A percentile compares a stretch with the other conserved stretches of the same genome.
These are phyloP conservation scores for Chlamydomonas eustigma DNA, from an alignment of 139 green algal genomes.

Conservation along the genomic window DNA sequence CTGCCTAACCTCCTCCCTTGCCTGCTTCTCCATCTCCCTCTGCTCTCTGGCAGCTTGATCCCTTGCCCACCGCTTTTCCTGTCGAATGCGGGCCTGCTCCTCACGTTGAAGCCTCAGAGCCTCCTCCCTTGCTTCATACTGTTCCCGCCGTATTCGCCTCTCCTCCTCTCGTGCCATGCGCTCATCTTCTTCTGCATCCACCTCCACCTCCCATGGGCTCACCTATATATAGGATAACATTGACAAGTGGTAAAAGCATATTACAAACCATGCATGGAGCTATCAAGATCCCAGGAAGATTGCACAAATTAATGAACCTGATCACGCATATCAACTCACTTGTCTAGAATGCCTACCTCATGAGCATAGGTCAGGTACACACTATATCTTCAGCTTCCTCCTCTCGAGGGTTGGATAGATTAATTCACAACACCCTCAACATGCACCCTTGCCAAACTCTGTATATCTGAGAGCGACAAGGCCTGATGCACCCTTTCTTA, in stretches of 20 bases:
- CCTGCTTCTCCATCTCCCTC: conserved; percentile 4
- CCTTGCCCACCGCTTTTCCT: not conserved
- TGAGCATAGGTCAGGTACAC: not conserved
- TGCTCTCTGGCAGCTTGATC: not conserved
- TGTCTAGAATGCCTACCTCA: not conserved
- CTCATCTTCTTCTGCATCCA: not conserved
- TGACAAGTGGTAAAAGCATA: not conserved
- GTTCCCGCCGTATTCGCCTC: not conserved
- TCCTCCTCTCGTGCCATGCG: not conserved
- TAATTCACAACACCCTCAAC: not conserved
- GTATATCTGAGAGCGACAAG: too few relatives aligned
- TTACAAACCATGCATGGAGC: not conserved
- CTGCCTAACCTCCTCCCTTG: not conserved
- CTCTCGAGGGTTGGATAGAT: not conserved
- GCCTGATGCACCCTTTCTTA: not conserved
- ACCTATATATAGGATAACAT: not conserved
- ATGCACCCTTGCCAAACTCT: too few relatives aligned
- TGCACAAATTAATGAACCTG: too few relatives aligned
- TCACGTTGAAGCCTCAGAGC: not conserved
- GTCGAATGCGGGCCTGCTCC: not conserved
- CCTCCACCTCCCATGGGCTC: not conserved
- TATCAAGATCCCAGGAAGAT: too few relatives aligned
- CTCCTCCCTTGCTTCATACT: not conserved
- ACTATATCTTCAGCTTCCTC: not conserved
- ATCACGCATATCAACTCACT: too few relatives aligned